phyloP scores from a whole-genome alignment of 2,329 filamentous ascomycete genomes.

The Ramularia endophylla region DNA sequence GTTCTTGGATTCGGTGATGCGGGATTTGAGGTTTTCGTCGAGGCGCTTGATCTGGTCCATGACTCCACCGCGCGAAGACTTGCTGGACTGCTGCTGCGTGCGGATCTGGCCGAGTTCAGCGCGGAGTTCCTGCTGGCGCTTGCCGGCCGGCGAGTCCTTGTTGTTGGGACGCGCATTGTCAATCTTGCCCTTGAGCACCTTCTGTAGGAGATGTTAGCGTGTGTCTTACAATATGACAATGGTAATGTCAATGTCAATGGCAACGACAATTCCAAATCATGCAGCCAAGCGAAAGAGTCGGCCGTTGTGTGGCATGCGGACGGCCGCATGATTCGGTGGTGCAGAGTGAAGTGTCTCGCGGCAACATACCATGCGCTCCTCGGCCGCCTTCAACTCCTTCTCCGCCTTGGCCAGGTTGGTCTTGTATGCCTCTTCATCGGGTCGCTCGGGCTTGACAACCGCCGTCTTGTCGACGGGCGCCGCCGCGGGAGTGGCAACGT shows the following conservation, averaged over 20 bases:
- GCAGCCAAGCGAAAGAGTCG: too few relatives aligned
- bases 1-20: constrained; percentile 79
- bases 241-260: too few relatives aligned
- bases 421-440: constrained; percentile 81
- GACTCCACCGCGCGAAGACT: constrained; percentile 69
- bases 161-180: constrained; percentile 77
- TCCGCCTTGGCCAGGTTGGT: constrained; percentile 71
- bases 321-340: too few relatives aligned
- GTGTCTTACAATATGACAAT: too few relatives aligned
- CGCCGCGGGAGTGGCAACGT: constrained; percentile 16
- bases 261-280: too few relatives aligned
- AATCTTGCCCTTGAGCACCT: constrained; percentile 80
- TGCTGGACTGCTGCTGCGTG: constrained; percentile 79
- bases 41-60: constrained; percentile 89
- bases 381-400: constrained; percentile 74
- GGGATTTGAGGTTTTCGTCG: constrained; percentile 80
- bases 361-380: constrained; percentile 50
- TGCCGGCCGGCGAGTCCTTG: constrained; percentile 70
- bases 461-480: constrained; percentile 21
- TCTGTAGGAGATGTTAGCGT: constrained; percentile 48
- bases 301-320: too few relatives aligned
- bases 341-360: neutral
- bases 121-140: constrained; percentile 81
- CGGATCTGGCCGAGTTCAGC: constrained; percentile 77
- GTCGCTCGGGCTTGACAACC: constrained; percentile 66